phyloP scores from a whole-genome alignment of 768 basidiomycete genomes.

The Clitopilus hobsonii region DNA sequence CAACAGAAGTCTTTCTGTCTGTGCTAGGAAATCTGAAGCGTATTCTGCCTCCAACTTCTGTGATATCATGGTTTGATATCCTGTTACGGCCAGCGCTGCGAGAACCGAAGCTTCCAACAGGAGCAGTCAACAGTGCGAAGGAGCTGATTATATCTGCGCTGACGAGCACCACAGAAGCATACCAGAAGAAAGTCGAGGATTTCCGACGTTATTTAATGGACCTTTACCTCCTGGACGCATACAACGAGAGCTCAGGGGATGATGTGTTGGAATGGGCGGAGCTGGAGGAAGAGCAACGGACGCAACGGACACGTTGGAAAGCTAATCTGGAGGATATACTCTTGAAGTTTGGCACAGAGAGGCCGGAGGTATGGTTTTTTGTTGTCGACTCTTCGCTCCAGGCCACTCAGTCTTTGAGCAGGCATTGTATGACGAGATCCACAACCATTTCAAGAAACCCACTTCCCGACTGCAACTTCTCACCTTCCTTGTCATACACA shows the following conservation, averaged over 20 bases:
- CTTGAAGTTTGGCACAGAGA: slow-evolving; percentile 55
- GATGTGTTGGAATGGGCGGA: slow-evolving; percentile 75
- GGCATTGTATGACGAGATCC: slow-evolving; percentile 69
- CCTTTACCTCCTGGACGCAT: slow-evolving; percentile 72
- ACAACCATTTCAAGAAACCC: slow-evolving; percentile 56
- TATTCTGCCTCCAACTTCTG: slow-evolving; percentile 56
- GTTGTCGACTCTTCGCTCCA: background rate
- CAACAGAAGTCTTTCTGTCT: slow-evolving; percentile 63
- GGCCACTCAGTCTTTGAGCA: slow-evolving; percentile 23
- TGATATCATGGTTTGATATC: slow-evolving; percentile 84
- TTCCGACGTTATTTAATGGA: slow-evolving; percentile 71
- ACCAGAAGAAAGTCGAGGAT: slow-evolving; percentile 46
- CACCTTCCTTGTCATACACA: slow-evolving; percentile 59
- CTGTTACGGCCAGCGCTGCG: slow-evolving; percentile 74
- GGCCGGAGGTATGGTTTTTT: slow-evolving; percentile 46
- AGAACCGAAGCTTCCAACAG: slow-evolving; percentile 60
- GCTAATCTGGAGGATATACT: slow-evolving; percentile 73
- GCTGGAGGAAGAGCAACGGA: slow-evolving; percentile 57
- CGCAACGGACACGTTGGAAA: slow-evolving; percentile 66
- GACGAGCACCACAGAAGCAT: slow-evolving; percentile 40
- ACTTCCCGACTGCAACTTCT: slow-evolving; percentile 66
- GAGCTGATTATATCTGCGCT: slow-evolving; percentile 66
- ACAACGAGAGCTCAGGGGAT: slow-evolving; percentile 67
- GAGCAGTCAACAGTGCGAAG: slow-evolving; percentile 61
- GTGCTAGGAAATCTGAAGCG: slow-evolving; percentile 60